Base-by-base conservation (phyloP, 495 filamentous ascomycete genomes). In the Diplogelasinospora grovesii region DNA sequence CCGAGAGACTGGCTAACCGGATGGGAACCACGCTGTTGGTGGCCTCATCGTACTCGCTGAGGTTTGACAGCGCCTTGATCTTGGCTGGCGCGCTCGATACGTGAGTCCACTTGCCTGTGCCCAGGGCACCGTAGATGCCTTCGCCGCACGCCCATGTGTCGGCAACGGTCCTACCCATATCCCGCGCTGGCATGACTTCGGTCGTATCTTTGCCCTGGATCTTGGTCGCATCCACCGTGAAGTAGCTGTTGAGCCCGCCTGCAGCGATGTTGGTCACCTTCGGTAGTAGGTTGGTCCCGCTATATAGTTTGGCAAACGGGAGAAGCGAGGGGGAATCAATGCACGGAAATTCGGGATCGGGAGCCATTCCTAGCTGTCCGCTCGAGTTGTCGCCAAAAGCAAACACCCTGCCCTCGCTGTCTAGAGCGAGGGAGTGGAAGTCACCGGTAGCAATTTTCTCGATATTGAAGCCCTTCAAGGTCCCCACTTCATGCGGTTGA, bases 91-190 rank as follows among this genome's bases (percentile, higher is more conserved):
- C 70, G 25, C 77, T 73, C 52, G 95, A 90, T 2, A 87, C 59
- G 59, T 98, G 92, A 20, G 83, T 87, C 89, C 89, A 97, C 51
- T 79, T 84, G 7, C 88, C 88, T 28, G 77, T 95, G 22, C 87
- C 92, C 0, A 98, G 71, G 25, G 69, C 76, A 18, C 92, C 92
- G 51, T 72, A 78, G 34, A 96, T 88, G 0, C 92, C 92, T 47
- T 80, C 73, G 21, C 92, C 92, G 46, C 84, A 92, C 20, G 84
- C 75, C 78, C 85, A 95, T 0, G 83, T 84, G 54, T 97, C 90
- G 6, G 81, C 79, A 9, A 69, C 70, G 20, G 77, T 68, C 18
- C 75, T 60, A 18, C 74, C 69, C 19, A 61, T 42, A 26, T 61
- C 56, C 14, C 48, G 48, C 25, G 72, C 59, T 13, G 76, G 59